Evolutionary conservation across 148 eudicot genomes (phyloP).

Genomic region (Chenopodium berlandieri): DNA sequence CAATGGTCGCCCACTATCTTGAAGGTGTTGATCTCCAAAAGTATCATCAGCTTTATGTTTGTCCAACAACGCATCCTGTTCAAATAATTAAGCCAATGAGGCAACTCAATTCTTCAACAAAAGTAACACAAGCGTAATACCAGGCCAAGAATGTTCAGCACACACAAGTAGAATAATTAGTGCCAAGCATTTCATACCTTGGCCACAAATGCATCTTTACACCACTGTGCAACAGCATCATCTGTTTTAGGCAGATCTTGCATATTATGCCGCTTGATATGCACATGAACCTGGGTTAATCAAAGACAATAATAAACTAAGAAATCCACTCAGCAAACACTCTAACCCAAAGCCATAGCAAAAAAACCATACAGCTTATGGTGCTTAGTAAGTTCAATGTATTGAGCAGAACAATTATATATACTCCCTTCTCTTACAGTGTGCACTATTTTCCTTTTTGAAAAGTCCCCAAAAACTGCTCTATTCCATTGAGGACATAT

Average conservation of each 20-base stretch:
- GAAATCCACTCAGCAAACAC: not conserved
- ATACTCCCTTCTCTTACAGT: no score
- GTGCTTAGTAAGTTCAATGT: not conserved
- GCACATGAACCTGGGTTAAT: constrained; percentile 71
- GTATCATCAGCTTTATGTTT: constrained; percentile 64
- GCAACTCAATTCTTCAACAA: not conserved
- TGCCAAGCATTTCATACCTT: constrained; percentile 49
- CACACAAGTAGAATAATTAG: not conserved
- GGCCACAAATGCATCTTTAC: constrained; percentile 74
- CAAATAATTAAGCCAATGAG: not conserved
- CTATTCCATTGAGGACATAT: no score
- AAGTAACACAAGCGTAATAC: not conserved
- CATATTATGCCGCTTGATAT: constrained; percentile 75
- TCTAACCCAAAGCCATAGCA: not conserved
- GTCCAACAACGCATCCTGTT: constrained; percentile 80
- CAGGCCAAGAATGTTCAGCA: not conserved
- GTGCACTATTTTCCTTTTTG: no score
- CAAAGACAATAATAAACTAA: constrained; percentile 5
- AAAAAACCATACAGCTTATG: not conserved
- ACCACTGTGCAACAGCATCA: constrained; percentile 94
- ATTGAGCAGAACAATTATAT: not conserved
- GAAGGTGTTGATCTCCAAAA: constrained; percentile 54
- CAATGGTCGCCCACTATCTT: constrained; percentile 58
- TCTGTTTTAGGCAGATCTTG: constrained; percentile 83
- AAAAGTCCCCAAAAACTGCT: no score